Percentiles rank a stretch among this genome's conserved stretches.
These are phyloP conservation scores for Neopestalotiopsis sp. DNA, from an alignment of 2,329 filamentous ascomycete species.

Conservation along the genomic window DNA sequence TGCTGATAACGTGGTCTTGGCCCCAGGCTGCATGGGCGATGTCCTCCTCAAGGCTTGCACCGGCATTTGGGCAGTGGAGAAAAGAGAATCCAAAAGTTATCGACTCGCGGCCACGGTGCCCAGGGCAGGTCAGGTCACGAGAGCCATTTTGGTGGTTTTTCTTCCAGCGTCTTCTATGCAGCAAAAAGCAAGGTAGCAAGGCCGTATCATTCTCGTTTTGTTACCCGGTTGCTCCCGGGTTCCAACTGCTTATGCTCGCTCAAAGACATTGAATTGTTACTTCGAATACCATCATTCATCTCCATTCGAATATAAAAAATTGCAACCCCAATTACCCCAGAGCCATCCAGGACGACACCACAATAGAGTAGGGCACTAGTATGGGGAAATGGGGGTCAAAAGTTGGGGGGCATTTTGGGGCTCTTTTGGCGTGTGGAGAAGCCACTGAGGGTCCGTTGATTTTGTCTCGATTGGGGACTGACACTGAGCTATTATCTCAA, in stretches of 20 bases:
- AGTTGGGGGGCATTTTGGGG: background rate
- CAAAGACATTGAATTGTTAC: too few relatives aligned
- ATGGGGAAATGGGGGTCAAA: conserved; percentile 2
- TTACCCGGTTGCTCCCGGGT: too few relatives aligned
- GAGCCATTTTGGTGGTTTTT: background rate
- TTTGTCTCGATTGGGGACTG: background rate
- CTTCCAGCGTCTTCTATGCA: conserved; percentile 7
- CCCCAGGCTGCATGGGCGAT: background rate
- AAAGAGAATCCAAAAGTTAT: background rate
- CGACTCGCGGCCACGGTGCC: background rate
- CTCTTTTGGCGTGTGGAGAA: background rate
- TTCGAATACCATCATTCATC: background rate
- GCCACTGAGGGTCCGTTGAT: background rate
- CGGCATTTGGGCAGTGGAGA: conserved; percentile 5
- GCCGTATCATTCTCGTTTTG: too few relatives aligned
- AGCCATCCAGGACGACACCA: background rate
- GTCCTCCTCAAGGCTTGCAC: background rate
- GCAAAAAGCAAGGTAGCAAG: too few relatives aligned
- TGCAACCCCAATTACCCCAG: background rate
- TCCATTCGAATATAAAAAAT: background rate
- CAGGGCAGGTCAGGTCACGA: background rate
- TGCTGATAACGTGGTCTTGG: background rate
- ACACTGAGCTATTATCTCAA: background rate
- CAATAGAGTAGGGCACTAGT: background rate
- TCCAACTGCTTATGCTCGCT: too few relatives aligned